A percentile compares a stretch with the other conserved stretches of the same genome.
phyloP scores from a whole-genome alignment of 2,329 filamentous ascomycete species.

The Trichoderma koningii region DNA sequence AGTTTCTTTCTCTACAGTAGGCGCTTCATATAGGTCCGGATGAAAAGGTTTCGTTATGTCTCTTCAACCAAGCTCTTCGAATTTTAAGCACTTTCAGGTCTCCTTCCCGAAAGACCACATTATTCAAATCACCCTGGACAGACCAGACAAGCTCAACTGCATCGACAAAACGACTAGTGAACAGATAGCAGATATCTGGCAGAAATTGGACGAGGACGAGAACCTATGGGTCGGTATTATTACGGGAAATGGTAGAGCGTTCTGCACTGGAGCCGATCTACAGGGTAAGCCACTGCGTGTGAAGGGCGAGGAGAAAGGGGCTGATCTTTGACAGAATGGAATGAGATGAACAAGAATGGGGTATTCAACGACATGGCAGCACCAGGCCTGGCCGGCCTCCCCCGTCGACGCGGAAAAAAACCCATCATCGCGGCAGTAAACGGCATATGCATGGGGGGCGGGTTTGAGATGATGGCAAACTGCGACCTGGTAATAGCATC shows the following conservation, averaged over 20 bases:
- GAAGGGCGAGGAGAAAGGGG: conserved; percentile 51
- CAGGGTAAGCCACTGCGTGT: conserved; percentile 40
- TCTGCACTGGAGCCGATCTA: conserved; percentile 68
- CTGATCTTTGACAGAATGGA: conserved; percentile 1
- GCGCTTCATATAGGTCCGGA: too few relatives aligned
- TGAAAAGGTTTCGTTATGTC: neutral
- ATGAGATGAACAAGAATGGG: conserved; percentile 32
- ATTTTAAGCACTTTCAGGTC: neutral
- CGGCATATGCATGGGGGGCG: conserved; percentile 58
- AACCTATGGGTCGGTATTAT: conserved; percentile 50
- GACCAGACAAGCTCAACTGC: conserved; percentile 10
- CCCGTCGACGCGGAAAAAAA: conserved; percentile 59
- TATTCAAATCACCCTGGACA: conserved; percentile 25
- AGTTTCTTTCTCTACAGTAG: too few relatives aligned
- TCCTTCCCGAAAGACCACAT: conserved; percentile 34
- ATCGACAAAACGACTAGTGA: neutral
- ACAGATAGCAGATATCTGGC: conserved; percentile 12
- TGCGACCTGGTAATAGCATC: conserved; percentile 55
- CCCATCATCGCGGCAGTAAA: conserved; percentile 62
- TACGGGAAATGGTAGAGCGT: conserved; percentile 63
- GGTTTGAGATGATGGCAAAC: conserved; percentile 58
- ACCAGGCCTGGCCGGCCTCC: conserved; percentile 54
- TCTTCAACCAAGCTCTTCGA: neutral
- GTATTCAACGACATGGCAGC: conserved; percentile 24
- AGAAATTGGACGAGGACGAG: conserved; percentile 38